Percentiles rank a stretch among this genome's conserved stretches.
These are phyloP conservation scores for Monilinia polystroma DNA, from an alignment of 2,329 filamentous ascomycete species.

Conservation along the genomic window DNA sequence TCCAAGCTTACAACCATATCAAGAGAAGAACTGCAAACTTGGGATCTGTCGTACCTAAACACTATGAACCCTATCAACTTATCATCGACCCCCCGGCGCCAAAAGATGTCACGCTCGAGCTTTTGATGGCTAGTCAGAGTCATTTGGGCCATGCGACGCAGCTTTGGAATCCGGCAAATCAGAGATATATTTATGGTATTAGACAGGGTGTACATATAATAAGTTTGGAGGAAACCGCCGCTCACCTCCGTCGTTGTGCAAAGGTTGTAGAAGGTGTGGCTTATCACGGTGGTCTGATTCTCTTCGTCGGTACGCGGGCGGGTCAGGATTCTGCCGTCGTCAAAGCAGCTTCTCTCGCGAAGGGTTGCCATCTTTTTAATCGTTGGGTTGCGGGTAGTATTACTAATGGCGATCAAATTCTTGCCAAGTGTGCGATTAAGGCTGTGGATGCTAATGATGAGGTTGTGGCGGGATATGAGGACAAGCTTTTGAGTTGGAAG, in stretches of 20 bases:
- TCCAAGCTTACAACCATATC: constrained; percentile 40
- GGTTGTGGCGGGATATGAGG: constrained; percentile 59
- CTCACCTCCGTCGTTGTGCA: constrained; percentile 88
- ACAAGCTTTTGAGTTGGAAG: constrained; percentile 60
- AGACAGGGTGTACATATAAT: constrained; percentile 91
- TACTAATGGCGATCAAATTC: constrained; percentile 88
- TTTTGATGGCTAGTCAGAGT: constrained; percentile 81
- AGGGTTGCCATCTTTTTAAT: constrained; percentile 84
- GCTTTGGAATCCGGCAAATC: constrained; percentile 92
- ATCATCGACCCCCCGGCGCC: constrained; percentile 71
- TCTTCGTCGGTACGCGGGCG: constrained; percentile 85
- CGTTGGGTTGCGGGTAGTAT: constrained; percentile 90
- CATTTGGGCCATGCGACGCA: constrained; percentile 90
- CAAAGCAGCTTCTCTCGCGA: constrained; percentile 72
- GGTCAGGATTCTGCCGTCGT: constrained; percentile 82
- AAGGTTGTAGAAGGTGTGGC: constrained; percentile 87
- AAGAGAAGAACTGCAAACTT: constrained; percentile 48
- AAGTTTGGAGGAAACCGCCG: constrained; percentile 81
- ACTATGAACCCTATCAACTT: constrained; percentile 66
- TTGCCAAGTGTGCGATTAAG: constrained; percentile 66
- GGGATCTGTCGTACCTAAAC: constrained; percentile 50
- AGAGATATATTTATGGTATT: constrained; percentile 90
- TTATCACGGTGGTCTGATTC: constrained; percentile 75
- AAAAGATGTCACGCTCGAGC: constrained; percentile 82
- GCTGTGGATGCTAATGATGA: constrained; percentile 76